These are phyloP conservation scores for Starmerella etchellsii DNA, from an alignment of 805 yeast genomes.

Conservation along the genomic window DNA sequence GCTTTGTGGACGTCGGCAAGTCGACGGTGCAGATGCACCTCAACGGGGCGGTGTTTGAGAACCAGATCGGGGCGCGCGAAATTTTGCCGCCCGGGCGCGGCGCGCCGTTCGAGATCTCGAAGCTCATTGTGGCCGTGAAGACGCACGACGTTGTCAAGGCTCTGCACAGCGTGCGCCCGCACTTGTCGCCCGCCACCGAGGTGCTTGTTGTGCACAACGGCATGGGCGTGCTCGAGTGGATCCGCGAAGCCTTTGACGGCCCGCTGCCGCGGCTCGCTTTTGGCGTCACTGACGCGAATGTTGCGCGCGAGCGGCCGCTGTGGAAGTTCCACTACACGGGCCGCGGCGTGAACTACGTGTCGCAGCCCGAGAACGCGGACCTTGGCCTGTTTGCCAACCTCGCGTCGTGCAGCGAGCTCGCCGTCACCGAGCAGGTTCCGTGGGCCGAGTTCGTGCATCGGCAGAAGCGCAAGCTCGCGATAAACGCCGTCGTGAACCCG, in stretches of 20 bases:
- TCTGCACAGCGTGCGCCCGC: conserved; percentile 38
- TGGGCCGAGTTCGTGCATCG: conserved; percentile 40
- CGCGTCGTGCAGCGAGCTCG: conserved; percentile 1
- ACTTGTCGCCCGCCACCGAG: conserved; percentile 39
- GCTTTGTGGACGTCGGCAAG: conserved; percentile 27
- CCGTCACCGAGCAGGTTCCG: conserved; percentile 15
- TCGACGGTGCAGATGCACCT: conserved; percentile 6
- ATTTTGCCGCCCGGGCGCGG: neutral
- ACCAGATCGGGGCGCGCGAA: conserved; percentile 12
- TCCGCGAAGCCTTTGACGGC: conserved; percentile 44
- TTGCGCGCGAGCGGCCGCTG: conserved; percentile 37
- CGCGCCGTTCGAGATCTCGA: conserved; percentile 29
- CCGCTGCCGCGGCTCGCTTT: conserved; percentile 48
- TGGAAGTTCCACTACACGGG: conserved; percentile 58
- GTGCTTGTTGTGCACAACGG: conserved; percentile 74
- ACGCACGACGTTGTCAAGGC: conserved; percentile 62
- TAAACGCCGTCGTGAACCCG: conserved; percentile 77
- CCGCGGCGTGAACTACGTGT: conserved; percentile 30
- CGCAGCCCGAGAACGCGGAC: neutral
- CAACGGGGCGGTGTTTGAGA: conserved; percentile 25
- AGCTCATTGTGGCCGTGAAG: conserved; percentile 67
- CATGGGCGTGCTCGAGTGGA: conserved; percentile 51
- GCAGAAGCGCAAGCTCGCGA: conserved; percentile 63
- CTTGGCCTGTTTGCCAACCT: neutral
- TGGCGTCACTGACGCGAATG: conserved; percentile 80